Evolutionary conservation across 345 rosid species (phyloP), one percentile per base, ranked within the genome.

Genomic region (Draba incana): DNA sequence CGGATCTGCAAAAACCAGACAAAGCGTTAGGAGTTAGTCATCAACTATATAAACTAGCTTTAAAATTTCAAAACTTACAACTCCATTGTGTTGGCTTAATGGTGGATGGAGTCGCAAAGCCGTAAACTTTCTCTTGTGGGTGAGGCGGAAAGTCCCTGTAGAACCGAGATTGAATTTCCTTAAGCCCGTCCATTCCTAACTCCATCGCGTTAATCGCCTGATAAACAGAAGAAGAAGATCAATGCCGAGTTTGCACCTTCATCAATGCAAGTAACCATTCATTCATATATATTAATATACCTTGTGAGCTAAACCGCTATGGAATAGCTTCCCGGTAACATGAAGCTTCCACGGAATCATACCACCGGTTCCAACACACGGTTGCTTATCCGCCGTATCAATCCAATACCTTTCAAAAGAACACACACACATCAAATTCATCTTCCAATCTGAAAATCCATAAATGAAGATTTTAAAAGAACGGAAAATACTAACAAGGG

Each of bases 51-150:
- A 20, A 20, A 20, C 20, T 20, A 20, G 28, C 15, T 73, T 31
- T 41, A 53, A 6, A 35, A 28, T n/a, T 44, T 67, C 24, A 58
- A 9, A 53, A 77, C 95, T 75, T 80, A 95, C 98, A 89, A 78
- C 79, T 78, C 99, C 98, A 95, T 43, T 92, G 99, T 24, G 97
- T 95, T 74, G 99, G 99, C 72, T 95, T 95, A 92, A 95, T 95
- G 7, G 99, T 95, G 55, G 99, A 95, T 13, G 99, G 97, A 6
- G 97, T 92, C 4, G 97, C 97, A 82, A 86, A 95, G 62, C 97
- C 90, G 61, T 95, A 92, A 37, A 81, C 81, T 68, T 84, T 74
- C 80, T 95, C 99, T 69, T 79, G 69, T 4, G 81, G 83, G 73
- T 88, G 97, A 44, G 98, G 85, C 2, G 98, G 99, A 31, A 92